phyloP scores from a whole-genome alignment of 225 moss, liverwort and hornwort genomes.

The Physcomitrium patens region DNA sequence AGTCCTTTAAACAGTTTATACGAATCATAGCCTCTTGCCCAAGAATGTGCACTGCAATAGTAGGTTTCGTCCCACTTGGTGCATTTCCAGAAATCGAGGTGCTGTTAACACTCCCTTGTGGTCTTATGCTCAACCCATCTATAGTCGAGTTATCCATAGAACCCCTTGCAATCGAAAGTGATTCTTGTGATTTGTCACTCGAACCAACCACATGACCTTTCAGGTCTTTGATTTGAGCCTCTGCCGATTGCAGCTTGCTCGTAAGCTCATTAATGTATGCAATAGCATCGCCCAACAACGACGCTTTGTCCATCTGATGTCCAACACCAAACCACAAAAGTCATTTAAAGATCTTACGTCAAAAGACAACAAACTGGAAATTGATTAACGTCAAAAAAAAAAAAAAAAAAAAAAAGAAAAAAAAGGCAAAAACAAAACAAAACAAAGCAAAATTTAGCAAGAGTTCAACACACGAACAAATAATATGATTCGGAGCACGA shows the following conservation, averaged over 20 bases:
- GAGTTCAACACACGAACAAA: not conserved
- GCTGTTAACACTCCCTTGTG: conserved; percentile 54
- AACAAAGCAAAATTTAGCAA: too few species aligned
- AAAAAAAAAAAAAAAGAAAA: not conserved
- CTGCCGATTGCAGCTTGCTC: conserved; percentile 65
- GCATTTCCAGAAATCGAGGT: conserved; percentile 37
- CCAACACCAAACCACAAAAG: conserved; percentile 6
- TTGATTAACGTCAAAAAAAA: not conserved
- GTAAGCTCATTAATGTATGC: conserved; percentile 86
- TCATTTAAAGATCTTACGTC: not conserved
- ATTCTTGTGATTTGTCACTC: conserved; percentile 55
- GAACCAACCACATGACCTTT: conserved; percentile 40
- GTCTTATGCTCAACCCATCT: conserved; percentile 42
- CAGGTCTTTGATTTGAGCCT: conserved; percentile 67
- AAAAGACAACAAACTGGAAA: not conserved
- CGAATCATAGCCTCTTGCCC: conserved; percentile 72
- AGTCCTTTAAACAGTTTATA: conserved; percentile 60
- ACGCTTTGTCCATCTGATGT: conserved; percentile 86
- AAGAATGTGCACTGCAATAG: conserved; percentile 58
- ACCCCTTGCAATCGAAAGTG: conserved; percentile 35
- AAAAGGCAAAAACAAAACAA: too few species aligned
- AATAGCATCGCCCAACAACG: conserved; percentile 88
- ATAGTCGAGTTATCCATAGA: conserved; percentile 33
- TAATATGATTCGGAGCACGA: not conserved
- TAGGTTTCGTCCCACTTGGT: conserved; percentile 42